Conservation (phyloP, 805 yeast genomes). For the Kuraishia piskuri region DNA sequence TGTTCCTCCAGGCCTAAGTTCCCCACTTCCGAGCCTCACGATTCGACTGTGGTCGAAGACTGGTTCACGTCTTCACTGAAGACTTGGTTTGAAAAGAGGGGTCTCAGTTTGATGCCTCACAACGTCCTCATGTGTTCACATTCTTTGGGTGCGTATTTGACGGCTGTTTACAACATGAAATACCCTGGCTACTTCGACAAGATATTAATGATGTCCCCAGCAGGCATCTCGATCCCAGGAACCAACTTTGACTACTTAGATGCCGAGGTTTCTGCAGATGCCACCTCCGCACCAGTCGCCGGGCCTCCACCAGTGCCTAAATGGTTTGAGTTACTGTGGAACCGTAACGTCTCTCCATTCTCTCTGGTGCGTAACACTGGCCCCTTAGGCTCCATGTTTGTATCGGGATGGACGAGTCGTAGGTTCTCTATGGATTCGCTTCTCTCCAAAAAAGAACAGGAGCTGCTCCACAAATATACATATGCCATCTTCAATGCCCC, state of each 20-base stretch:
- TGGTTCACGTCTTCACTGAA: constrained; percentile 61
- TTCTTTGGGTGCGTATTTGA: constrained; percentile 86
- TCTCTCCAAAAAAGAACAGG: constrained; percentile 34
- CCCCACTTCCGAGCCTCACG: constrained; percentile 27
- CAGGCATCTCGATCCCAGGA: constrained; percentile 43
- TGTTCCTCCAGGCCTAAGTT: constrained; percentile 76
- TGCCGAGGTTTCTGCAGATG: not conserved
- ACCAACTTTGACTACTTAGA: not conserved
- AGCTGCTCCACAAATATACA: constrained; percentile 64
- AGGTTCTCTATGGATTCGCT: constrained; percentile 35
- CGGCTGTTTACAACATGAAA: constrained; percentile 56
- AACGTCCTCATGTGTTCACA: constrained; percentile 68
- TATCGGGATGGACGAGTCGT: constrained; percentile 84
- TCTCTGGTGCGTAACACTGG: constrained; percentile 69
- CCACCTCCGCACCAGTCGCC: constrained; percentile 27
- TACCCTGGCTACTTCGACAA: constrained; percentile 56
- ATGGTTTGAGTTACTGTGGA: constrained; percentile 81
- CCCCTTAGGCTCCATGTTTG: constrained; percentile 74
- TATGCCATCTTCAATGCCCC: constrained; percentile 77
- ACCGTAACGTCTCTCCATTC: constrained; percentile 73
- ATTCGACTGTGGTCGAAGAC: constrained; percentile 42
- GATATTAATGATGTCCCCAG: constrained; percentile 81
- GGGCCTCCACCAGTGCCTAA: constrained; percentile 46
- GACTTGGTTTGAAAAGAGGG: constrained; percentile 49
- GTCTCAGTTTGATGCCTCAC: constrained; percentile 24